phyloP scores from a whole-genome alignment of 1,284 basidiomycete genomes.

The Microbotryomycetes sp. region DNA sequence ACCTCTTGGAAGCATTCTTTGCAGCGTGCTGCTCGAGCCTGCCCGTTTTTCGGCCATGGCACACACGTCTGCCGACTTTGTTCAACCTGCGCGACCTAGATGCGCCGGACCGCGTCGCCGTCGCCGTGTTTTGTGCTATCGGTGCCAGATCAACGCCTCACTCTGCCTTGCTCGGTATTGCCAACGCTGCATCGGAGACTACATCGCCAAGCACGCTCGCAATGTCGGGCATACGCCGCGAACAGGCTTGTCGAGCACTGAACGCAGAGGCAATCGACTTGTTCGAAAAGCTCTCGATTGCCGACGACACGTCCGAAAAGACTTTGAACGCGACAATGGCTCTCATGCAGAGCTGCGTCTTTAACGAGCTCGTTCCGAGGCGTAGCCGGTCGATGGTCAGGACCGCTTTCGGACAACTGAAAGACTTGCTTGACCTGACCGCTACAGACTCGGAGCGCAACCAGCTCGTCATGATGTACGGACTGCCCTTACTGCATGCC shows the following conservation, averaged over 20 bases:
- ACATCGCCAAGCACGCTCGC: background rate
- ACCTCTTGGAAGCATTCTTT: background rate
- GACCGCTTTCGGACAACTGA: slow-evolving; percentile 7
- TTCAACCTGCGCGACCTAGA: background rate
- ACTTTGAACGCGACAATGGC: slow-evolving; percentile 1
- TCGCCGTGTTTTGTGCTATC: background rate
- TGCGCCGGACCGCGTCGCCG: background rate
- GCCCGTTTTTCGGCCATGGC: background rate
- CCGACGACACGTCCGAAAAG: background rate
- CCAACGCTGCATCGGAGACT: background rate
- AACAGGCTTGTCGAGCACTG: background rate
- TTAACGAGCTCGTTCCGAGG: slow-evolving; percentile 15
- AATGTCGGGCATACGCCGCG: background rate
- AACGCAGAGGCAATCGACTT: background rate
- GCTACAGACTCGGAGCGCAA: background rate
- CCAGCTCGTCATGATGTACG: background rate
- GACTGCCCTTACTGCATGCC: slow-evolving; percentile 7
- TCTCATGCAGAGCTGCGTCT: slow-evolving; percentile 4
- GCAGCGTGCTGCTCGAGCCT: slow-evolving; percentile 1
- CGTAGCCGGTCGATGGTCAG: slow-evolving; percentile 3
- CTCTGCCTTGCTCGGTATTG: background rate
- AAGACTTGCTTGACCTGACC: slow-evolving; percentile 11
- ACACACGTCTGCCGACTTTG: background rate
- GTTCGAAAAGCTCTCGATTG: slow-evolving; percentile 5
- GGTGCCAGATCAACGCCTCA: background rate